phyloP scores from a whole-genome alignment of 805 yeast species.

The Yamadazyma endophytica region DNA sequence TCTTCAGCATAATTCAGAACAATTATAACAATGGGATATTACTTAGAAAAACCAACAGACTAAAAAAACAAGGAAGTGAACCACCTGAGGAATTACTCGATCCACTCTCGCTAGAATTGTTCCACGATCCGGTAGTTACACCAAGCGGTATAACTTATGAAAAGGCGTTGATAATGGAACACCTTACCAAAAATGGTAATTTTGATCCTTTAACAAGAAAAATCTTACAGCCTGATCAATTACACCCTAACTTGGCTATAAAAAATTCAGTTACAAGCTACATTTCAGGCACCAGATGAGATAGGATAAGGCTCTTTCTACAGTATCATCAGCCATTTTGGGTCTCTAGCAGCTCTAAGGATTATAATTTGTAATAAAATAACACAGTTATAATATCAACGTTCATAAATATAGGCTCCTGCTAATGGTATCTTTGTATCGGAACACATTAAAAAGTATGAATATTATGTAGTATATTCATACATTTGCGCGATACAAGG shows the following conservation, averaged over 20 bases:
- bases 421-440: no score
- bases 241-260: constrained; percentile 38
- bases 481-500: background rate
- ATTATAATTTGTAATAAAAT: no score
- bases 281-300: constrained; percentile 3
- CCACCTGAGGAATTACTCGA: constrained; percentile 35
- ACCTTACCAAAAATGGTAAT: constrained; percentile 24
- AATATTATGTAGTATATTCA: background rate
- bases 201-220: constrained; percentile 41
- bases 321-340: background rate
- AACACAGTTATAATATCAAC: no score
- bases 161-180: constrained; percentile 31
- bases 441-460: no score
- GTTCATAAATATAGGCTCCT: no score
- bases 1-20: constrained; percentile 17
- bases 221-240: constrained; percentile 26
- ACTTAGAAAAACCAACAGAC: constrained; percentile 7
- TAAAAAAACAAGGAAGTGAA: constrained; percentile 9
- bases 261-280: constrained; percentile 33
- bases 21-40: constrained; percentile 22
- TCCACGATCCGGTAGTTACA: constrained; percentile 42
- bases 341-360: no score
- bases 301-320: background rate
- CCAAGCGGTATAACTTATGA: constrained; percentile 43
- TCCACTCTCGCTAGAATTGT: constrained; percentile 34